phyloP scores from a whole-genome alignment of 2,329 filamentous ascomycete species.

The Epichloe bromicola region DNA sequence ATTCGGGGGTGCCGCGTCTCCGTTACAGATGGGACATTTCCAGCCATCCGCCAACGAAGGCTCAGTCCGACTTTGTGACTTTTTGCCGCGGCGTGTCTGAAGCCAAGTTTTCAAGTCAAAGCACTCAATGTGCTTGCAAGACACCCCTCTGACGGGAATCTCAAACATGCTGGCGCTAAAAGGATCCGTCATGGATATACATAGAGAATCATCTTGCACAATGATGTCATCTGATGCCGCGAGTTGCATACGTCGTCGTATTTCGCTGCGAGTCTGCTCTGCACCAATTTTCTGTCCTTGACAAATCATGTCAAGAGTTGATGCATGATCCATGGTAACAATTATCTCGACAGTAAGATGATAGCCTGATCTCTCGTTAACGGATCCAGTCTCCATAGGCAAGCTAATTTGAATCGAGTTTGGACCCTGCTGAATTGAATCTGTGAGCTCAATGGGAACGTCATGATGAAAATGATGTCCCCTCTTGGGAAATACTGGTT shows the following conservation, averaged over 20 bases:
- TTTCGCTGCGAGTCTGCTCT: constrained; percentile 39
- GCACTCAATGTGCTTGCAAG: constrained; percentile 70
- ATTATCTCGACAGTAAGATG: constrained; percentile 60
- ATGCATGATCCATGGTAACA: constrained; percentile 36
- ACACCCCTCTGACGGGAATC: constrained; percentile 55
- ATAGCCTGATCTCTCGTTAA: constrained; percentile 22
- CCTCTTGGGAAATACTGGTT: constrained; percentile 44
- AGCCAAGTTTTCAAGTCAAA: constrained; percentile 84
- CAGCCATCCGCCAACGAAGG: constrained; percentile 56
- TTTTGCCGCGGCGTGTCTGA: constrained; percentile 43
- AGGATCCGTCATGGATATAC: constrained; percentile 51
- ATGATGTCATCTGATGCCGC: constrained; percentile 43
- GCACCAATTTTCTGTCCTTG: constrained; percentile 26
- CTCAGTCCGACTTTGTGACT: constrained; percentile 21
- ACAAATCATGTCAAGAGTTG: constrained; percentile 27
- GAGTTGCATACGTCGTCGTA: constrained; percentile 35
- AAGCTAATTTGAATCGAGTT: constrained; percentile 49
- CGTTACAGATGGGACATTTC: constrained; percentile 74
- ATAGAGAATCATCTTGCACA: constrained; percentile 42
- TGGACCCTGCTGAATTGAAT: constrained; percentile 38
- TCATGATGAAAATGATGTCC: constrained; percentile 65
- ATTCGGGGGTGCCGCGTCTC: constrained; percentile 61
- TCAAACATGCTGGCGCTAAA: constrained; percentile 53
- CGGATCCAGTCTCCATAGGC: constrained; percentile 15
- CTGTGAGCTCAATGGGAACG: constrained; percentile 61